Percentiles rank a stretch among this genome's conserved stretches.
Evolutionary conservation across 116 monocot genomes (phyloP).

Genomic region (Dioscorea cayenensis): DNA sequence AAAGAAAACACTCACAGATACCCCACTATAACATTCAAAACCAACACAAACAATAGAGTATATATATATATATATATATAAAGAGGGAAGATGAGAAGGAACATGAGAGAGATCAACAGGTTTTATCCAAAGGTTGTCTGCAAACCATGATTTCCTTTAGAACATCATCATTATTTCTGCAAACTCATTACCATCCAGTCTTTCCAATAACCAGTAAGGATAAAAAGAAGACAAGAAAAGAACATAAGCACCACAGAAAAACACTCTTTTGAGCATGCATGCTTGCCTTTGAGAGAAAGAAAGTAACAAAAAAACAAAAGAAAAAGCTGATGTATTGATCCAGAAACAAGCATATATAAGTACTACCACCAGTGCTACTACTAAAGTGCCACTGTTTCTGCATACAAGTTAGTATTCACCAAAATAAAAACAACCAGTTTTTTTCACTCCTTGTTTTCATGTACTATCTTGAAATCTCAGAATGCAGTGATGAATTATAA

Average conservation of each 20-base stretch:
- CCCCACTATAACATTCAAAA: too few species aligned
- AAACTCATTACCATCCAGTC: not conserved
- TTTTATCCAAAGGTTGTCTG: not conserved
- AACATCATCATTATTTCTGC: not conserved
- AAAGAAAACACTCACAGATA: too few species aligned
- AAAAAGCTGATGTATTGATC: not conserved
- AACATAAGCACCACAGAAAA: not conserved
- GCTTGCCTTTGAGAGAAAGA: not conserved
- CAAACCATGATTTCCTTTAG: not conserved
- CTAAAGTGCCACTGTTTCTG: not conserved
- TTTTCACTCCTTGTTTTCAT: not conserved
- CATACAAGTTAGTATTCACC: not conserved
- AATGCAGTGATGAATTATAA: slow-evolving; percentile 23
- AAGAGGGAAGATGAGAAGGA: too few species aligned
- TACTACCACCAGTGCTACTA: not conserved
- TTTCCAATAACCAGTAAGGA: not conserved
- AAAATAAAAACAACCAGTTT: too few species aligned
- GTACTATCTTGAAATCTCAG: slow-evolving; percentile 28
- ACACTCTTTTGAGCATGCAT: not conserved
- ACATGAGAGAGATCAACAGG: not conserved
- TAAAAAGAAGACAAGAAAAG: not conserved
- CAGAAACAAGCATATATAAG: too few species aligned
- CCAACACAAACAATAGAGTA: too few species aligned
- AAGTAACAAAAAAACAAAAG: not conserved
- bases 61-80: too few species aligned